These are phyloP conservation scores for Solanum boliviense DNA, from an alignment of 257 asterid genomes.

Conservation along the genomic window DNA sequence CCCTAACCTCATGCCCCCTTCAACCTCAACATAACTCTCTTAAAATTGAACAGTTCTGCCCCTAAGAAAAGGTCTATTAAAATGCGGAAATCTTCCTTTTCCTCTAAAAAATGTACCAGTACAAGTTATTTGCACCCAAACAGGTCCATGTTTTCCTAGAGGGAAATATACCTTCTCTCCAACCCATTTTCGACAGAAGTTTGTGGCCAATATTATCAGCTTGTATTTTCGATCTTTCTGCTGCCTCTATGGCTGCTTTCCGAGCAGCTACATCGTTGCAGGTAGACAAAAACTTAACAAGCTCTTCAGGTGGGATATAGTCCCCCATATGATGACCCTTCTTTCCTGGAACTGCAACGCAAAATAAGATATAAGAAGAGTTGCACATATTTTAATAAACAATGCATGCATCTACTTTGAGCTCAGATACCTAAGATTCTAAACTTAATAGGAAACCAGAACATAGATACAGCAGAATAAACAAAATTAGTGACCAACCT, in stretches of 20 bases:
- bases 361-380: background rate
- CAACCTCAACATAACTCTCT: background rate
- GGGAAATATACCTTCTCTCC: constrained; percentile 70
- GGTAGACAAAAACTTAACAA: constrained; percentile 66
- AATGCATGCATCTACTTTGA: background rate
- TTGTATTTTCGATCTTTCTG: constrained; percentile 59
- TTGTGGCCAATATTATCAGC: constrained; percentile 89
- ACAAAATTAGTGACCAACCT: constrained; percentile 25
- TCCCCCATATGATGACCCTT: constrained; percentile 99
- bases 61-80: background rate
- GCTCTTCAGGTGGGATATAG: constrained; percentile 86
- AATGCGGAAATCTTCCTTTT: background rate
- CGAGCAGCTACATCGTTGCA: constrained; percentile 62
- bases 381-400: background rate
- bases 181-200: constrained; percentile 88
- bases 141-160: background rate
- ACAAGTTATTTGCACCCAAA: background rate
- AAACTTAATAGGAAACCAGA: background rate
- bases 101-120: background rate
- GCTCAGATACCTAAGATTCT: background rate
- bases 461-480: background rate
- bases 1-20: background rate
- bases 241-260: constrained; percentile 53
- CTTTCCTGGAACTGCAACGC: constrained; percentile 28
- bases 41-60: background rate